Evolutionary conservation across 306 rosid genomes (phyloP).

Genomic region (Lathyrus sativus): DNA sequence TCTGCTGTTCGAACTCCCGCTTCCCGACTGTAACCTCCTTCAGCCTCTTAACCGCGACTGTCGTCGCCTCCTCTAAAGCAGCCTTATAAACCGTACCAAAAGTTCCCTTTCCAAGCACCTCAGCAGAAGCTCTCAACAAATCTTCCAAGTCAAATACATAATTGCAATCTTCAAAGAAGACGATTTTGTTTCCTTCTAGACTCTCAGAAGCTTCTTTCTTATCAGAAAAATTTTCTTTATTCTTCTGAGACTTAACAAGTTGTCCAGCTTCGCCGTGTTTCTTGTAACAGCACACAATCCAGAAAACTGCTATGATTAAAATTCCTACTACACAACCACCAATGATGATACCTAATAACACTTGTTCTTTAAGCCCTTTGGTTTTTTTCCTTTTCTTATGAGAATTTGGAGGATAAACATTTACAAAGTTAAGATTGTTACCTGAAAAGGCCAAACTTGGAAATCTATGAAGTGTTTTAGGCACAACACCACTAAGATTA

Average conservation of each 20-base stretch:
- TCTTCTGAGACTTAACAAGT: constrained; percentile 48
- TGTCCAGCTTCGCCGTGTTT: constrained; percentile 26
- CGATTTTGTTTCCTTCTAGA: constrained; percentile 53
- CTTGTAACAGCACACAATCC: constrained; percentile 51
- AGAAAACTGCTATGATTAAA: constrained; percentile 43
- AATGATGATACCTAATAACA: constrained; percentile 61
- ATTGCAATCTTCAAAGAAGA: constrained; percentile 66
- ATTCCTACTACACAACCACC: constrained; percentile 60
- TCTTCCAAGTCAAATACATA: constrained; percentile 87
- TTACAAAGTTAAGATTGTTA: constrained; percentile 50
- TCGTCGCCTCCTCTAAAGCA: constrained; percentile 68
- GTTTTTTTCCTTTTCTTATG: constrained; percentile 48
- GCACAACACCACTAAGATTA: constrained; percentile 65
- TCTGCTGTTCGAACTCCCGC: constrained; percentile 85
- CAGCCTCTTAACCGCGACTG: constrained; percentile 82
- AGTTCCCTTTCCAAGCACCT: constrained; percentile 90
- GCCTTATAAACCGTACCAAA: constrained; percentile 87
- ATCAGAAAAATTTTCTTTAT: constrained; percentile 42
- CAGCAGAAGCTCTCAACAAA: constrained; percentile 89
- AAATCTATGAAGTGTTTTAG: constrained; percentile 63
- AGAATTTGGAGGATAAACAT: constrained; percentile 44
- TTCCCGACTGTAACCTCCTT: constrained; percentile 70
- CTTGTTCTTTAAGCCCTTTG: constrained; percentile 53
- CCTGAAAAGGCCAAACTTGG: constrained; percentile 66
- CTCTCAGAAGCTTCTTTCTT: constrained; percentile 51